Conservation (phyloP, 2,329 filamentous ascomycete species). For the Ophiostoma angusticollis region DNA sequence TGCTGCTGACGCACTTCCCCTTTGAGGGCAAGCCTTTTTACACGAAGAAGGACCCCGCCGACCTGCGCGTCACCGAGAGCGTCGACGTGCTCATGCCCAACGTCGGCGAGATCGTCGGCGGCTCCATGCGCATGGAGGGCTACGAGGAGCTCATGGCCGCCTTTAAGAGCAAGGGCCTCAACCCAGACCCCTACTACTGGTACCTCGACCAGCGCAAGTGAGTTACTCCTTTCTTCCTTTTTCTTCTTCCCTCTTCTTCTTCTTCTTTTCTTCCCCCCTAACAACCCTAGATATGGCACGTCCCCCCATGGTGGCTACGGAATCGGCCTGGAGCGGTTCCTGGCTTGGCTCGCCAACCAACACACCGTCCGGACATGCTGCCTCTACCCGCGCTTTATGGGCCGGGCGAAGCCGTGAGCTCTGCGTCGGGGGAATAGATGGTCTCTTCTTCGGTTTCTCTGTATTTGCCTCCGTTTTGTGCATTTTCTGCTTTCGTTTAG, state of each 20-base stretch:
- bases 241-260: background rate
- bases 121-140: constrained; percentile 89
- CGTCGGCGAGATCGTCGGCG: constrained; percentile 93
- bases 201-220: constrained; percentile 95
- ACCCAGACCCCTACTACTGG: constrained; percentile 86
- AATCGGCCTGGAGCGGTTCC: constrained; percentile 72
- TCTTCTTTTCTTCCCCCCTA: background rate
- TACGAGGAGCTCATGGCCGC: constrained; percentile 81
- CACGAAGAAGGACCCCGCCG: constrained; percentile 79
- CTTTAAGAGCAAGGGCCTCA: constrained; percentile 77
- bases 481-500: background rate
- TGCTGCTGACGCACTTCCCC: constrained; percentile 76
- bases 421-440: constrained; percentile 13
- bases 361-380: constrained; percentile 54
- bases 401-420: constrained; percentile 58
- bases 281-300: constrained; percentile 61
- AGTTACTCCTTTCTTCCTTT: constrained; percentile 25
- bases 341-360: constrained; percentile 52
- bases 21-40: constrained; percentile 98
- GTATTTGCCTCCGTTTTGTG: background rate
- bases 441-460: constrained; percentile 3
- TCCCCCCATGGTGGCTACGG: constrained; percentile 17
- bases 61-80: constrained; percentile 77
- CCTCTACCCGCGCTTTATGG: constrained; percentile 71
- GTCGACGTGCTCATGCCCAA: constrained; percentile 80